Conservation (phyloP, 2,329 filamentous ascomycete genomes). For the Ceratocystis smalleyi region DNA sequence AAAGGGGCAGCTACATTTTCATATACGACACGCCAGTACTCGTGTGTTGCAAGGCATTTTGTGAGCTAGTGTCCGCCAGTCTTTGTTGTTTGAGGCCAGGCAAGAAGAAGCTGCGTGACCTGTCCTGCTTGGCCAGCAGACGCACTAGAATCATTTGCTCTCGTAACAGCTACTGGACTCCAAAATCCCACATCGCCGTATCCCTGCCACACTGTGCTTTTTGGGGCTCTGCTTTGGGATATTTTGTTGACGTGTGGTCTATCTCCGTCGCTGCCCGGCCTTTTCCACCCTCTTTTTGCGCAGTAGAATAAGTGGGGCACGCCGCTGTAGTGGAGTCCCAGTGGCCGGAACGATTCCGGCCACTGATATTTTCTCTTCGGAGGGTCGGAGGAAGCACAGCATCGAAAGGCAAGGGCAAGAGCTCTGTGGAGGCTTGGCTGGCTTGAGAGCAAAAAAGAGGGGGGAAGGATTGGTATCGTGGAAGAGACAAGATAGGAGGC, state of each 20-base stretch:
- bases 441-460: neutral
- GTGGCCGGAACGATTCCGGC: constrained; percentile 15
- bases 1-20: neutral
- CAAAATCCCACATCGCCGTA: neutral
- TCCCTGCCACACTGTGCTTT: neutral
- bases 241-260: neutral
- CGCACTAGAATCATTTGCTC: neutral
- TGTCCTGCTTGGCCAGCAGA: neutral
- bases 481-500: neutral
- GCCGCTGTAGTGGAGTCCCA: constrained; percentile 4
- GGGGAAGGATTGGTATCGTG: neutral
- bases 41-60: neutral
- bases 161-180: neutral
- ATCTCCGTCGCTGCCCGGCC: constrained; percentile 4
- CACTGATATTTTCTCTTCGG: neutral
- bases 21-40: neutral
- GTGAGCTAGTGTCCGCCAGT: neutral
- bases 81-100: neutral
- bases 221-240: neutral
- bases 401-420: neutral
- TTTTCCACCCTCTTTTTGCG: neutral
- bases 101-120: neutral
- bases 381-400: neutral
- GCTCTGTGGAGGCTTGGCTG: neutral
- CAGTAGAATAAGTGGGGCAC: neutral